phyloP scores from a whole-genome alignment of 371 early-diverging fungal species.

The Mortierella sp. region DNA sequence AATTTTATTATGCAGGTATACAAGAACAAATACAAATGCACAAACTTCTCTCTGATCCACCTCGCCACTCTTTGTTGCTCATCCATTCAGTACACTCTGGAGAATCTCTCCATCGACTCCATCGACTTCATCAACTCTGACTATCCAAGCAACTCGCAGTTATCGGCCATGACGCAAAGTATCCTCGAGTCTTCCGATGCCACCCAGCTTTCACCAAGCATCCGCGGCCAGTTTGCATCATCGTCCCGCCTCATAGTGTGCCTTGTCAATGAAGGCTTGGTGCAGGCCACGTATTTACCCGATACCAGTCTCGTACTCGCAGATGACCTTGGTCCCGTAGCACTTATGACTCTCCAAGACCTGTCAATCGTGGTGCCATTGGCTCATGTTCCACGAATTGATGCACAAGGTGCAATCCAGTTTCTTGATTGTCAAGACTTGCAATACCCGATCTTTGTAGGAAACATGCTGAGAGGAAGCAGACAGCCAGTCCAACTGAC shows the following conservation, averaged over 20 bases:
- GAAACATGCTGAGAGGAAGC: conserved; percentile 1
- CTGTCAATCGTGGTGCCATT: conserved; percentile 17
- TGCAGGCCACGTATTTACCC: conserved; percentile 62
- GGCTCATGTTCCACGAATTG: conserved; percentile 19
- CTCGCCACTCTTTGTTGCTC: no score
- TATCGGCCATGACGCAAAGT: conserved; percentile 1
- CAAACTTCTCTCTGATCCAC: no score
- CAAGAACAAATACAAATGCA: no score
- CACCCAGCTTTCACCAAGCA: conserved; percentile 15
- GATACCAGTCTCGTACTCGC: conserved; percentile 14
- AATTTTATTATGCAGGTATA: no score
- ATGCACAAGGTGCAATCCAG: conserved; percentile 8
- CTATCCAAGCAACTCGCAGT: no score
- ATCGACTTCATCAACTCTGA: no score
- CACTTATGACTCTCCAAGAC: conserved; percentile 23
- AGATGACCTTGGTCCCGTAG: conserved; percentile 18
- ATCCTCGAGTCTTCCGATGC: conserved; percentile 7
- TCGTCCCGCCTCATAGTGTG: conserved; percentile 73
- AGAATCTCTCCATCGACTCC: no score
- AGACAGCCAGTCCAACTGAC: conserved; percentile 15
- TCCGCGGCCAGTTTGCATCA: conserved; percentile 60
- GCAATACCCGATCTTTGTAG: conserved; percentile 23
- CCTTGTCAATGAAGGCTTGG: conserved; percentile 69
- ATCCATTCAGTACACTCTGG: no score
- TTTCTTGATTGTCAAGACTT: conserved; percentile 17